Percentiles rank a stretch among this genome's conserved stretches.
Evolutionary conservation across 768 basidiomycete genomes (phyloP).

Genomic region (Leccinum imitatum): DNA sequence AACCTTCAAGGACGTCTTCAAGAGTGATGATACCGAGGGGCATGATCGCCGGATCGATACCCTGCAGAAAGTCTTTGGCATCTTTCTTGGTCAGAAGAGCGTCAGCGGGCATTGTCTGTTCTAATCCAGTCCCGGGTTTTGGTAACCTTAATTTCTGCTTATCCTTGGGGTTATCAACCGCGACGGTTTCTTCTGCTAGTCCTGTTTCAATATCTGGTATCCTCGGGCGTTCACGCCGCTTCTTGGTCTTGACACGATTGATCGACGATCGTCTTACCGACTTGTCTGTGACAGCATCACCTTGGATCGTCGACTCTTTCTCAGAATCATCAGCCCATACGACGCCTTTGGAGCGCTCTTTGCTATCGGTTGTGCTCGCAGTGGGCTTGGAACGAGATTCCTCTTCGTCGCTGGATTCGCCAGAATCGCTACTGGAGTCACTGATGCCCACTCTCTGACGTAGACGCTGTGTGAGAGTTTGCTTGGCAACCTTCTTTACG

Average conservation of each 20-base stretch:
- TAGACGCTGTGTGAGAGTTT: slow-evolving; percentile 74
- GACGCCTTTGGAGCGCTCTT: slow-evolving; percentile 28
- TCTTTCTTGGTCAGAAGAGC: slow-evolving; percentile 74
- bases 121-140: slow-evolving; percentile 45
- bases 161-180: slow-evolving; percentile 18
- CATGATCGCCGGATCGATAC: slow-evolving; percentile 77
- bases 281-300: slow-evolving; percentile 22
- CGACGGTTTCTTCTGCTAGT: slow-evolving; percentile 12
- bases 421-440: slow-evolving; percentile 52
- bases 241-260: slow-evolving; percentile 15
- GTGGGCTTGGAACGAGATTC: slow-evolving; percentile 27
- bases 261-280: slow-evolving; percentile 17
- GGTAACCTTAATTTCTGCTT: slow-evolving; percentile 31
- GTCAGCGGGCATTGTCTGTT: slow-evolving; percentile 88
- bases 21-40: slow-evolving; percentile 91
- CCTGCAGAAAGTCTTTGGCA: slow-evolving; percentile 83
- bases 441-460: slow-evolving; percentile 73
- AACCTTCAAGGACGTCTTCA: slow-evolving; percentile 90
- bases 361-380: slow-evolving; percentile 15
- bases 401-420: slow-evolving; percentile 45
- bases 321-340: slow-evolving; percentile 36
- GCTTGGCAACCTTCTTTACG: slow-evolving; percentile 82
- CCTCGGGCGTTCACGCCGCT: slow-evolving; percentile 10
- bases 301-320: slow-evolving; percentile 31
- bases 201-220: slow-evolving; percentile 28